Base-by-base conservation (phyloP, 2,329 filamentous ascomycete species). In the Bipolaris victoriae region DNA sequence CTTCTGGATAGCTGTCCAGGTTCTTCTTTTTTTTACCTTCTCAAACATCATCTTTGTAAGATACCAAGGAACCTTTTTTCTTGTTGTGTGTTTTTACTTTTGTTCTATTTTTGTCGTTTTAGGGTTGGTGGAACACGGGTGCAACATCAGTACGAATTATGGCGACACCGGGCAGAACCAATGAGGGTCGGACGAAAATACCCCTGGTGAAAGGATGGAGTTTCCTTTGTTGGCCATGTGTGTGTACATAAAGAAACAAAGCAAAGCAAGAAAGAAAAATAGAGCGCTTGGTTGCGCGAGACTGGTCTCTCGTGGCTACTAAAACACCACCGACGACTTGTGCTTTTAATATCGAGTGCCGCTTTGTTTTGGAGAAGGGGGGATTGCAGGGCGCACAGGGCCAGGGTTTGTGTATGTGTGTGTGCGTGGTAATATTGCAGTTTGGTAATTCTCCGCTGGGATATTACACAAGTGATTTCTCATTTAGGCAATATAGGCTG, bases 1-100 rank as follows among this genome's bases (percentile, higher is more conserved):
- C 55, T 58, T 66, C 52, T 57, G 59, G 57, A 62, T 62, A 62
- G 50, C 60, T 53, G 44, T 60, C 60, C 57, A 55, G 55, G 7
- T 49, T 41, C 47, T 44, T 46, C 41, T 31, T 55, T 45, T 45
- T 31, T 55, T 43, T 47, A 44, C 41, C 46, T 29, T 29, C 43
- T 40, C 46, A 46, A 45, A 36, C 49, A 44, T 48, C 33, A 49
- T 50, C 45, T 52, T 47, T 60, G 49, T 52, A 60, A 37, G 39
- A 57, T 62, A 57, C n/a, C 49, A 52, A 39, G 16, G 29, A 46
- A 33, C 29, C 29, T 26, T 56, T 56, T 57, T 26, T 10, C 29
- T 48, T 29, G 26, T 29, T 29, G 26, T 29, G 26, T 29, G 26
- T 29, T 29, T 37, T 57, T 22, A 10, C 18, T 48, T 44, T 49